phyloP scores from a whole-genome alignment of 441 rosid species.

The Melianthus villosus region DNA sequence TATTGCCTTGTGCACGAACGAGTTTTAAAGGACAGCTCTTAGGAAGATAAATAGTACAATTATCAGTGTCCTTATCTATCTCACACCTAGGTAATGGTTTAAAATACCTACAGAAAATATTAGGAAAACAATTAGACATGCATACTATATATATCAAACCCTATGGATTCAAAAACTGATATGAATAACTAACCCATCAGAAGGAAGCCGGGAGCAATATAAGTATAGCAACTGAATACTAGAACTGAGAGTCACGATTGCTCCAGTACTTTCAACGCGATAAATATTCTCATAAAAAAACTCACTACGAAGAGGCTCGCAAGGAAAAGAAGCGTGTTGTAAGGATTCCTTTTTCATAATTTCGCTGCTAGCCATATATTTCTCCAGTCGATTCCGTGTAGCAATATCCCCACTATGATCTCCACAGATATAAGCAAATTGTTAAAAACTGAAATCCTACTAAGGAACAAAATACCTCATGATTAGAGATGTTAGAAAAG shows the following conservation, averaged over 20 bases:
- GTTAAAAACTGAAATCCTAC: no score
- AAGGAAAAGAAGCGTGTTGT: constrained; percentile 39
- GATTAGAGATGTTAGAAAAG: no score
- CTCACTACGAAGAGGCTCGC: constrained; percentile 30
- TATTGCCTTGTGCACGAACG: constrained; percentile 25
- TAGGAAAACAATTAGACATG: not conserved
- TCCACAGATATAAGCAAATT: constrained; percentile 5
- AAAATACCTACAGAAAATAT: constrained; percentile 38
- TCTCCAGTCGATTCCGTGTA: constrained; percentile 32
- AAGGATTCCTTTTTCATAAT: constrained; percentile 64
- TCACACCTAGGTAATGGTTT: constrained; percentile 58
- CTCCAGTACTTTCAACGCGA: constrained; percentile 46
- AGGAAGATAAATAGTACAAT: constrained; percentile 49
- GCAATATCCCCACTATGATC: constrained; percentile 33
- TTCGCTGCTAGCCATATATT: constrained; percentile 49
- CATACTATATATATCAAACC: no score
- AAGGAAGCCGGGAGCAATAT: constrained; percentile 81
- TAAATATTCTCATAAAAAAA: constrained; percentile 19
- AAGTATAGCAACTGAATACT: constrained; percentile 51
- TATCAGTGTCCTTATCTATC: constrained; percentile 25
- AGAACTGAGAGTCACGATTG: constrained; percentile 41
- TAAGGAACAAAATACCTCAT: no score
- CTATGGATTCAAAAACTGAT: no score
- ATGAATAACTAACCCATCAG: constrained; percentile 53
- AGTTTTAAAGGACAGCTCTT: constrained; percentile 45